These are phyloP conservation scores for Periconia sp. DNA, from an alignment of 2,329 filamentous ascomycete genomes.

Conservation along the genomic window DNA sequence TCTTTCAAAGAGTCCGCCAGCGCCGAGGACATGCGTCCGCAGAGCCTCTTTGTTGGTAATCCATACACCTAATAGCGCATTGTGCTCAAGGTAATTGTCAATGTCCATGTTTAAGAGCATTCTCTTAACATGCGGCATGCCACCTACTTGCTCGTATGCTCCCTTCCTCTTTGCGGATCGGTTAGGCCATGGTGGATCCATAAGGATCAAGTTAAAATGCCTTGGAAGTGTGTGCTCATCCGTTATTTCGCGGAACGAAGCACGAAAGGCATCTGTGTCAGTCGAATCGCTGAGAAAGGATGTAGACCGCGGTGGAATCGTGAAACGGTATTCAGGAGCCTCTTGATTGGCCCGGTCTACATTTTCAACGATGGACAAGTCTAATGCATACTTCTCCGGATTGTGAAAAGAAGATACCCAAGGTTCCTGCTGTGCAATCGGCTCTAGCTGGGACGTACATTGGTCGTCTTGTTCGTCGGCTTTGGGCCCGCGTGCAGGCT, in stretches of 20 bases:
- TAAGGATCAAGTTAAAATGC: slow-evolving; percentile 69
- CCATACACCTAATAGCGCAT: slow-evolving; percentile 71
- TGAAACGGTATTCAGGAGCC: slow-evolving; percentile 38
- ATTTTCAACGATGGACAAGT: slow-evolving; percentile 28
- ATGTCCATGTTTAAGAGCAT: slow-evolving; percentile 55
- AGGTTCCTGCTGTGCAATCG: slow-evolving; percentile 17
- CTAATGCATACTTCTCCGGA: slow-evolving; percentile 25
- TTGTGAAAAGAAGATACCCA: slow-evolving; percentile 42
- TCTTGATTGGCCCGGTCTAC: slow-evolving; percentile 11
- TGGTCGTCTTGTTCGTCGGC: slow-evolving; percentile 11
- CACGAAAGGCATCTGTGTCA: slow-evolving; percentile 43
- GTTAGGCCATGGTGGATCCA: slow-evolving; percentile 86
- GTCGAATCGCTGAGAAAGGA: slow-evolving; percentile 58
- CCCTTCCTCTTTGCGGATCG: slow-evolving; percentile 70
- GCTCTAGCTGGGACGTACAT: slow-evolving; percentile 9
- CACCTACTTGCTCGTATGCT: slow-evolving; percentile 54
- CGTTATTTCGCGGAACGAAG: slow-evolving; percentile 43
- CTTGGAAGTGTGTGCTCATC: slow-evolving; percentile 50
- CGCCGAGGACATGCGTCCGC: slow-evolving; percentile 61
- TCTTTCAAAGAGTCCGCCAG: slow-evolving; percentile 65
- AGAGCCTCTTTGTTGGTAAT: slow-evolving; percentile 73
- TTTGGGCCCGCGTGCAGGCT: slow-evolving; percentile 21
- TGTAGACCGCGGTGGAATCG: slow-evolving; percentile 57
- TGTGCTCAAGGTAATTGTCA: slow-evolving; percentile 44
- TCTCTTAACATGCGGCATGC: slow-evolving; percentile 54